Base-by-base conservation (phyloP, 2,329 filamentous ascomycete species). In the Colletotrichum salicis region DNA sequence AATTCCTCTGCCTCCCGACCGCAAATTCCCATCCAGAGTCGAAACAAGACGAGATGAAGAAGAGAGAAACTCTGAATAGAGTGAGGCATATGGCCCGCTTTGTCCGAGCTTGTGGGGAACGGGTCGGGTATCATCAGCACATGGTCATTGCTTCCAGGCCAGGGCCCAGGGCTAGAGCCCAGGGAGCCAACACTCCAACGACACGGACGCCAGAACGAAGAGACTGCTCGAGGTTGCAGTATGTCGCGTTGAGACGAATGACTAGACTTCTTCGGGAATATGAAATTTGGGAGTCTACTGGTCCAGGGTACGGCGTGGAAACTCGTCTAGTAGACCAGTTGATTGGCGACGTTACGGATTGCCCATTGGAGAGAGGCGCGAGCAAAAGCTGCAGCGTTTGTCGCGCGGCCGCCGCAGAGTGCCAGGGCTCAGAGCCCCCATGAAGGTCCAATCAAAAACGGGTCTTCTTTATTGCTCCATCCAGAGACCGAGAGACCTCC, bases 401-500 rank as follows among this genome's bases (percentile, higher is more conserved):
- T 62, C 57, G 51, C 60, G 22, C 63, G 27, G 33, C 67, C 51
- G 63, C 68, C 63, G 63, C 68, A 31, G 31, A 29, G 27, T 29
- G 27, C 4, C 27, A 29, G 27, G 27, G 27, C 27, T 4, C 27
- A 29, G 27, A 59, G 35, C 35, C 57, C 33, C 64, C 54, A 62
- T 57, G 56, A n/a, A 24, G 45, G 56, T 61, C 41, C 51, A 63
- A 31, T 22, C 48, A n/a, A 10, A 55, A 57, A 57, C 35, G 57
- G 67, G 67, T 61, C 54, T 45, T 48, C 33, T 24, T 55, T 66
- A 54, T 35, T 57, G 56, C 57, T 67, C 48, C 68, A 62, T 67
- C 37, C 37, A 41, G 15, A 41, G 37, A 35, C 33, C 22, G n/a
- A 51, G 31, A 64, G 55, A 51, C 31, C 60, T 56, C 29, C 19